Percentiles rank a stretch among this genome's conserved stretches.
Evolutionary conservation across 495 filamentous ascomycete genomes (phyloP).

Genomic region (Achaetomiella virescens): DNA sequence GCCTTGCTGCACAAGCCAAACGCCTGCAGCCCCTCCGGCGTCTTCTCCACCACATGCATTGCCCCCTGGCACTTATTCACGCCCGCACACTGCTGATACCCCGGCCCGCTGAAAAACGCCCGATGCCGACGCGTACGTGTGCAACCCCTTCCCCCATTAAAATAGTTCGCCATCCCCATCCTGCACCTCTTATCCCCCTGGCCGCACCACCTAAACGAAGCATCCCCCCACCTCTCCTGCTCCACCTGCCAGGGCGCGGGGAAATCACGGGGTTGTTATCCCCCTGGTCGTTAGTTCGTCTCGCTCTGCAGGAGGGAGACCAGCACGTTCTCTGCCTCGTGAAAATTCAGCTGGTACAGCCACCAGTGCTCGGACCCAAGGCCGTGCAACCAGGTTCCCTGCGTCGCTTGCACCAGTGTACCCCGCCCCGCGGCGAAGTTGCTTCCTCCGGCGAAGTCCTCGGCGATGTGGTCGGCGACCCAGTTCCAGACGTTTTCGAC

Average conservation of each 20-base stretch:
- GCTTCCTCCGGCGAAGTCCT: slow-evolving; percentile 45
- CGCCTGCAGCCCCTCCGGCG: slow-evolving; percentile 30
- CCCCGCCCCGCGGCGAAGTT: slow-evolving; percentile 42
- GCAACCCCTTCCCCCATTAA: slow-evolving; percentile 55
- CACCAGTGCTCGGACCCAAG: slow-evolving; percentile 68
- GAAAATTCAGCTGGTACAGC: slow-evolving; percentile 70
- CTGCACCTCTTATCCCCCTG: slow-evolving; percentile 38
- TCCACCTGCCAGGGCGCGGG: slow-evolving; percentile 46
- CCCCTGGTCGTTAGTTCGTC: slow-evolving; percentile 82
- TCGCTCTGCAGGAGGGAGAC: slow-evolving; percentile 80
- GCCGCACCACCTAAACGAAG: slow-evolving; percentile 46
- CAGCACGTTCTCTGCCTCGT: slow-evolving; percentile 66
- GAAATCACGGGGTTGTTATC: slow-evolving; percentile 55
- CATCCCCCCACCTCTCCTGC: slow-evolving; percentile 43
- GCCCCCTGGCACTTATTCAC: slow-evolving; percentile 30
- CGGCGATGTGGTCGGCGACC: slow-evolving; percentile 68
- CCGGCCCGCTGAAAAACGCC: slow-evolving; percentile 59
- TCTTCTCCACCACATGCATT: slow-evolving; percentile 34
- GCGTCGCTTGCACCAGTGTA: slow-evolving; percentile 51
- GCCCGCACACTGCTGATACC: slow-evolving; percentile 27
- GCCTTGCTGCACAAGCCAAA: slow-evolving; percentile 38
- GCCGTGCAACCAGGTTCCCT: slow-evolving; percentile 60
- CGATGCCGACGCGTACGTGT: slow-evolving; percentile 57
- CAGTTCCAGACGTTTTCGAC: slow-evolving; percentile 68
- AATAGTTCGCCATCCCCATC: slow-evolving; percentile 38